These are phyloP conservation scores for Cladosporium austrohemisphaericum DNA, from an alignment of 2,329 filamentous ascomycete genomes.

Conservation along the genomic window DNA sequence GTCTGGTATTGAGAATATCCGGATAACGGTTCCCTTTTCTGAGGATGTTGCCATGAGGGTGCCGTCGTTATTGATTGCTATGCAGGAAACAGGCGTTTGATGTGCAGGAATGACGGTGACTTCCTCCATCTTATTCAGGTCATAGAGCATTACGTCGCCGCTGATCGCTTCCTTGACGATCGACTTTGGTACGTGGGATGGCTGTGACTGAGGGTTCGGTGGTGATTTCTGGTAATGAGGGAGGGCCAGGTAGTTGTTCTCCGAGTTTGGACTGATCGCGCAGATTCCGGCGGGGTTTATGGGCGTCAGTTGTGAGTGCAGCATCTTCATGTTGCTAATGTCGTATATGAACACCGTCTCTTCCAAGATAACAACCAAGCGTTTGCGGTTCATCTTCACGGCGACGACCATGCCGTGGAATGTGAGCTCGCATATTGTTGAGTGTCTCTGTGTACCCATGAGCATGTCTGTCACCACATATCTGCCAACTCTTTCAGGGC, in stretches of 20 bases:
- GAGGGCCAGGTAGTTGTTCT: constrained; percentile 93
- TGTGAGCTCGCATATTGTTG: constrained; percentile 96
- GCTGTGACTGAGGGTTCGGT: constrained; percentile 44
- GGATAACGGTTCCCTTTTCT: constrained; percentile 95
- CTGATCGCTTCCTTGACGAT: constrained; percentile 69
- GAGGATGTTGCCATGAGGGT: constrained; percentile 90
- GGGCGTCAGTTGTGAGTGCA: constrained; percentile 89
- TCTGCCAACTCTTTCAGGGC: constrained; percentile 15
- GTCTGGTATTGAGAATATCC: constrained; percentile 87
- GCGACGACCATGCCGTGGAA: constrained; percentile 96
- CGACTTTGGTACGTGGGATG: constrained; percentile 81
- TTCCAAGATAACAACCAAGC: constrained; percentile 87
- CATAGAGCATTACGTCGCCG: constrained; percentile 89
- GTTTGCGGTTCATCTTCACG: constrained; percentile 89
- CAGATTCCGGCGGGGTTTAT: constrained; percentile 86
- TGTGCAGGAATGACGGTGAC: constrained; percentile 96
- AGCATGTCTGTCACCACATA: background rate
- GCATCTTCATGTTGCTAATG: constrained; percentile 95
- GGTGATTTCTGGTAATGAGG: constrained; percentile 66
- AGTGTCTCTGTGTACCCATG: constrained; percentile 52
- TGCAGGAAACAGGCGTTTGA: constrained; percentile 82
- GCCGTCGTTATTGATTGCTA: constrained; percentile 88
- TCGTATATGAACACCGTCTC: constrained; percentile 98
- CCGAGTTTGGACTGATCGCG: constrained; percentile 86
- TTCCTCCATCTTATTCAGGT: constrained; percentile 82